Conservation (phyloP, 148 eudicot species). For the Spergularia bocconei region DNA sequence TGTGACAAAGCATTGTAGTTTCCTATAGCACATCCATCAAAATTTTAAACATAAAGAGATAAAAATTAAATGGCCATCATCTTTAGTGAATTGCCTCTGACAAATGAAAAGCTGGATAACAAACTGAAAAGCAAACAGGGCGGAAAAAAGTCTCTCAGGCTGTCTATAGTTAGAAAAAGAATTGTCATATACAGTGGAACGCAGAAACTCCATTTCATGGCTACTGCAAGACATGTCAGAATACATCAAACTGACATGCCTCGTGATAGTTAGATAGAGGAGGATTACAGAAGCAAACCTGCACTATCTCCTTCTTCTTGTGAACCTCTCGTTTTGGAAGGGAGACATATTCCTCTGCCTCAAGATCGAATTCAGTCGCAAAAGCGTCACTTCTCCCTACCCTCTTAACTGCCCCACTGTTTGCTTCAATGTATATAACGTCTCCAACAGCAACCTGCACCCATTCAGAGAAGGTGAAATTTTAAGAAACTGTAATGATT, state of each 20-base stretch:
- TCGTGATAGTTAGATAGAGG: background rate
- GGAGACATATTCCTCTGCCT: constrained; percentile 99
- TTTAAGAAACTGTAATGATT: background rate
- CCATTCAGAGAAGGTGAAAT: constrained; percentile 11
- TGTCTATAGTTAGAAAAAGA: background rate
- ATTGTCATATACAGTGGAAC: constrained; percentile 3
- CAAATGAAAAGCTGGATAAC: background rate
- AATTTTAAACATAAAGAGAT: background rate
- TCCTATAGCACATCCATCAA: background rate
- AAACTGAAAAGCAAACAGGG: background rate
- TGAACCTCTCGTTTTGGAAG: constrained; percentile 99
- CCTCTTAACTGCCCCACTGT: constrained; percentile 98
- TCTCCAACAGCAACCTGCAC: constrained; percentile 96
- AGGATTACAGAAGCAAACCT: constrained; percentile 47
- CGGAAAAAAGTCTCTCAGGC: background rate
- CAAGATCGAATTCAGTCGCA: constrained; percentile 98
- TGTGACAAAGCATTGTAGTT: background rate
- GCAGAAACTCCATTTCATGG: background rate
- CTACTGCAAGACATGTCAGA: background rate
- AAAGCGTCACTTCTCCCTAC: constrained; percentile 99
- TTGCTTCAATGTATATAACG: constrained; percentile 94
- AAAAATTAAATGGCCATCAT: too few relatives aligned
- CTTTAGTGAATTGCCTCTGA: background rate
- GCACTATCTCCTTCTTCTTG: constrained; percentile 97
- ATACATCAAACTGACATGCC: background rate